Conservation (phyloP, 1,139 yeast species). For the Hansenula lynferdii region DNA sequence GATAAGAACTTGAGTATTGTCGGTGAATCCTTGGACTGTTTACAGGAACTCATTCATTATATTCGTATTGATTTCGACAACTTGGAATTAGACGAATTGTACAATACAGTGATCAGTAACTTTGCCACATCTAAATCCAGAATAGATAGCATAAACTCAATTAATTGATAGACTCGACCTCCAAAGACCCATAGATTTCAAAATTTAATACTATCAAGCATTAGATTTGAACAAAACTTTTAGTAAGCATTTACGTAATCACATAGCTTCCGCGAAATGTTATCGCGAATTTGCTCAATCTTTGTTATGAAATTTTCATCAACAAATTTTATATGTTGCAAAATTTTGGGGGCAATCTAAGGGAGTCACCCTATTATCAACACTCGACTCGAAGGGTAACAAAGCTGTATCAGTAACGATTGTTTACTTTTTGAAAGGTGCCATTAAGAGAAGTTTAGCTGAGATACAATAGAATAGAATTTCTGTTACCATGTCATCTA, state of each 20-base stretch:
- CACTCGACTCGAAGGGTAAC: slow-evolving; percentile 1
- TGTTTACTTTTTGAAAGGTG: neutral
- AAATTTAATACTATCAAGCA: too few species aligned
- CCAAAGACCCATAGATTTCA: too few species aligned
- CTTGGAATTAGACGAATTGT: slow-evolving; percentile 8
- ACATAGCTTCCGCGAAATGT: neutral
- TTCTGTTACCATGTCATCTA: slow-evolving; percentile 11
- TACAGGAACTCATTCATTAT: slow-evolving; percentile 26
- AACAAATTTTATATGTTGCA: neutral
- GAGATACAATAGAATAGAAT: too few species aligned
- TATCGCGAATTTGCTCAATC: neutral
- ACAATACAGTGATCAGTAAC: slow-evolving; percentile 5
- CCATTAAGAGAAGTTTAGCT: neutral
- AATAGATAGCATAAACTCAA: slow-evolving; percentile 13
- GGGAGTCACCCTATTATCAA: slow-evolving; percentile 3
- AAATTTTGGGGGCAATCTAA: neutral
- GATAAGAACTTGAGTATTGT: slow-evolving; percentile 33
- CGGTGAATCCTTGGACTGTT: slow-evolving; percentile 34
- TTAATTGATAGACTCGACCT: slow-evolving; percentile 4
- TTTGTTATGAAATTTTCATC: neutral
- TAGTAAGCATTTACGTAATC: neutral
- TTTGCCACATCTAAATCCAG: slow-evolving; percentile 9
- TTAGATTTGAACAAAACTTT: too few species aligned
- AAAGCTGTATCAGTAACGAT: neutral
- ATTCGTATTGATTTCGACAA: slow-evolving; percentile 12